Base-by-base conservation (phyloP, 805 yeast genomes). In the Maudiozyma bulderi region DNA sequence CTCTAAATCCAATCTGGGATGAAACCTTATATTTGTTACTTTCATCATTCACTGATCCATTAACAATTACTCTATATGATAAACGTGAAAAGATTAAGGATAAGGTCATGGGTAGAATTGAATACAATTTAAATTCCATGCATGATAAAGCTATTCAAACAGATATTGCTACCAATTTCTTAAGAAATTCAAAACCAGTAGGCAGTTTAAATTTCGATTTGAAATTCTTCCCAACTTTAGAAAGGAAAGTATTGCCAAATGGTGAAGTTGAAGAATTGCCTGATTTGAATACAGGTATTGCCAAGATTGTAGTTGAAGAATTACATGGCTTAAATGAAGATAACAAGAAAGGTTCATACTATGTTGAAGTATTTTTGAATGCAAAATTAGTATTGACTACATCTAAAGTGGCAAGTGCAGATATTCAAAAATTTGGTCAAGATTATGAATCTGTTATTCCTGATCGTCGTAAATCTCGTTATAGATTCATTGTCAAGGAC, bases 241-340 rank as follows among this genome's bases (percentile, higher is more conserved):
- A 70, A 50, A 62, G 69, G 73, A 78, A 68, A 73, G 79, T 50
- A 66, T 73, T 56, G 70, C 77, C 86, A 3, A 96, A 88, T 66
- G 96, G 96, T 46, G 82, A 90, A 2, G 73, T 77, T 47, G 82
- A 81, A 55, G 88, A 95, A 44, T 86, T 95, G 43, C 96, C 96
- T 43, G 96, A 88, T 55, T 78, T 87, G 64, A 91, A 91, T 69
- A 88, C 97, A 13, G 99, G 99, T 75, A 82, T 95, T 57, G 80
- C 84, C 20, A 75, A 81, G 58, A 69, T 66, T 37, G 47, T 54
- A 8, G 47, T 91, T 56, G 84, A 81, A 51, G 66, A 65, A 44
- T 60, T 61, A 28, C 48, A 56, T 37, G 66, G 63, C 41, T 47
- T 66, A 39, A 58, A 56, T 33, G 71, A 68, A 45, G 71, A 66